These are phyloP conservation scores for Pichia rugopelliculosa DNA, from an alignment of 805 yeast species.

Conservation along the genomic window DNA sequence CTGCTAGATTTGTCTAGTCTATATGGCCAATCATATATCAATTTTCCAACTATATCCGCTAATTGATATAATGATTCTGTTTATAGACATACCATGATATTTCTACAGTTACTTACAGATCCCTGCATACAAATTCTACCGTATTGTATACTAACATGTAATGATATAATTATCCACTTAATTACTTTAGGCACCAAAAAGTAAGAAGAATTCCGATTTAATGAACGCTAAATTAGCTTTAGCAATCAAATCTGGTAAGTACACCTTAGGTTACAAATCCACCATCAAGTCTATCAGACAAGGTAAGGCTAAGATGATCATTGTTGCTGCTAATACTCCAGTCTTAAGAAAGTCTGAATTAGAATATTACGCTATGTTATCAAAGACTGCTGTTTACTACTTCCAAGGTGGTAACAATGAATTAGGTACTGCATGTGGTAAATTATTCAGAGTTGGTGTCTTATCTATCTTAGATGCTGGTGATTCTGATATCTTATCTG, in stretches of 20 bases:
- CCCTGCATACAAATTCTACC: neutral
- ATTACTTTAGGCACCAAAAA: slow-evolving; percentile 79
- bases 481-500: slow-evolving; percentile 96
- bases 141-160: slow-evolving; percentile 33
- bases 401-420: slow-evolving; percentile 99
- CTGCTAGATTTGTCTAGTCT: neutral
- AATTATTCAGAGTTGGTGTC: slow-evolving; percentile 99
- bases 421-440: slow-evolving; percentile 99
- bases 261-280: slow-evolving; percentile 99
- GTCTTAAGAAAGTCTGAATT: slow-evolving; percentile 99
- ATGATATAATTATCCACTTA: neutral
- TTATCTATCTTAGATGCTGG: slow-evolving; percentile 95
- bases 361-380: slow-evolving; percentile 99
- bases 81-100: neutral
- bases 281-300: slow-evolving; percentile 97
- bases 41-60: neutral
- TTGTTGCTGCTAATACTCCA: slow-evolving; percentile 99
- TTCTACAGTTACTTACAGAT: neutral
- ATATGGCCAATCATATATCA: neutral
- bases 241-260: slow-evolving; percentile 98
- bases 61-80: neutral
- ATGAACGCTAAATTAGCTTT: slow-evolving; percentile 97
- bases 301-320: slow-evolving; percentile 97
- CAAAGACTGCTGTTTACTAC: slow-evolving; percentile 96
- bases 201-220: slow-evolving; percentile 82